Evolutionary conservation across 106 monocot species (phyloP).

Genomic region (Agapanthus africanus): DNA sequence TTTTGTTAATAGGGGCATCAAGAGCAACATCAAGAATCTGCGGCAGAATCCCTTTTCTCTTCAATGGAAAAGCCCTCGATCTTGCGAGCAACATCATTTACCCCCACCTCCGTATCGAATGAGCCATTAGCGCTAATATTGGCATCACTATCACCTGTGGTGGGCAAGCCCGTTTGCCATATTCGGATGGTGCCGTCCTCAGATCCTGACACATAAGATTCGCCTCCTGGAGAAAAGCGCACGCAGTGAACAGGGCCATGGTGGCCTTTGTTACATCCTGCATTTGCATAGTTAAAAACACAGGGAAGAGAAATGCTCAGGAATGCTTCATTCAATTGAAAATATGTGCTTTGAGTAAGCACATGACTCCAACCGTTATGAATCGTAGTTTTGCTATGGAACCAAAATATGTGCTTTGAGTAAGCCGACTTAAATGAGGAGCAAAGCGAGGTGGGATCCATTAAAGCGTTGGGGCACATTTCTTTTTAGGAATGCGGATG

Average conservation of each 20-base stretch:
- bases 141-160: constrained; percentile 38
- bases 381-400: no score
- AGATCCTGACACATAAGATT: constrained; percentile 93
- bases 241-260: constrained; percentile 96
- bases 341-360: no score
- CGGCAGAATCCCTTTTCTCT: no score
- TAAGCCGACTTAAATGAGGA: no score
- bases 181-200: constrained; percentile 98
- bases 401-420: no score
- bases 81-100: constrained; percentile 49
- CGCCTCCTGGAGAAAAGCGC: constrained; percentile 82
- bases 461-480: no score
- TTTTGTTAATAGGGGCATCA: no score
- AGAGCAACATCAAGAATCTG: no score
- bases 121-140: constrained; percentile 22
- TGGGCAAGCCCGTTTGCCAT: constrained; percentile 57
- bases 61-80: constrained; percentile 57
- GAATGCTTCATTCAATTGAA: background rate
- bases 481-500: no score
- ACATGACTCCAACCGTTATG: no score
- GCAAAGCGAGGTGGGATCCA: no score
- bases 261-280: constrained; percentile 99
- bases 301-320: background rate
- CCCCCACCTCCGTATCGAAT: constrained; percentile 27
- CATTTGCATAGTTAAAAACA: constrained; percentile 7